Percentiles rank a stretch among this genome's conserved stretches.
Evolutionary conservation across 768 basidiomycete species (phyloP).

Genomic region (Tricholoma sp.): DNA sequence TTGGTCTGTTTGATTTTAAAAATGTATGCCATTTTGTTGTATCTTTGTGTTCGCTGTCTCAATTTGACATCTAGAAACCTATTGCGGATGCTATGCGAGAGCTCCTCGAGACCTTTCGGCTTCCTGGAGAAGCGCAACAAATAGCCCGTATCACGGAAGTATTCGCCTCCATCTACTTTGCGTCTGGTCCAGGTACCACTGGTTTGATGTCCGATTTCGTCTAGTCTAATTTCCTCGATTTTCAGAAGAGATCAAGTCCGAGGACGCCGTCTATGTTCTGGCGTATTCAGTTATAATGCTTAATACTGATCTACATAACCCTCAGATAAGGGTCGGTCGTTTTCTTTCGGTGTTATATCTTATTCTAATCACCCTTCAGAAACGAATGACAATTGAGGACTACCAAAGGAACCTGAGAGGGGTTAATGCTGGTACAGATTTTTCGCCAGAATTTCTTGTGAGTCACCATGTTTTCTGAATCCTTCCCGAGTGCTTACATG

Average conservation of each 20-base stretch:
- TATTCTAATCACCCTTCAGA: conserved; percentile 40
- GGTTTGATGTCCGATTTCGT: background rate
- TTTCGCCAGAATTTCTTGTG: conserved; percentile 83
- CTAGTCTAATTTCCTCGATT: conserved; percentile 3
- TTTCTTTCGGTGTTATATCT: background rate
- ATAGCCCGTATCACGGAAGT: conserved; percentile 92
- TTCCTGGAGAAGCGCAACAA: conserved; percentile 94
- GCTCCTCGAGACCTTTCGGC: conserved; percentile 85
- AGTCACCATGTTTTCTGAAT: conserved; percentile 12
- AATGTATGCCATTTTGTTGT: conserved; percentile 46
- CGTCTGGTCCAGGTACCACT: conserved; percentile 67
- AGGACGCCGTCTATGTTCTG: conserved; percentile 92
- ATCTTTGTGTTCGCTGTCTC: background rate
- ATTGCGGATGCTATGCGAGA: conserved; percentile 96
- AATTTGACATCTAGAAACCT: conserved; percentile 59
- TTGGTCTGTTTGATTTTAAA: conserved; percentile 85
- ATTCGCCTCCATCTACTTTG: conserved; percentile 89
- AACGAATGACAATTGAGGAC: conserved; percentile 95
- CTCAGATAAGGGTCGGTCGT: conserved; percentile 73
- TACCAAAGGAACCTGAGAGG: conserved; percentile 90
- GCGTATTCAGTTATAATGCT: conserved; percentile 97
- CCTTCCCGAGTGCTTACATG: conserved; percentile 2
- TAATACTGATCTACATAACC: conserved; percentile 96
- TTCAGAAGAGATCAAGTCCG: conserved; percentile 79
- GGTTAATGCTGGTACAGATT: conserved; percentile 82